A percentile compares a stretch with the other conserved stretches of the same genome.
Evolutionary conservation across 176 grass and related monocot genomes (phyloP).

Genomic region (Typha latifolia): DNA sequence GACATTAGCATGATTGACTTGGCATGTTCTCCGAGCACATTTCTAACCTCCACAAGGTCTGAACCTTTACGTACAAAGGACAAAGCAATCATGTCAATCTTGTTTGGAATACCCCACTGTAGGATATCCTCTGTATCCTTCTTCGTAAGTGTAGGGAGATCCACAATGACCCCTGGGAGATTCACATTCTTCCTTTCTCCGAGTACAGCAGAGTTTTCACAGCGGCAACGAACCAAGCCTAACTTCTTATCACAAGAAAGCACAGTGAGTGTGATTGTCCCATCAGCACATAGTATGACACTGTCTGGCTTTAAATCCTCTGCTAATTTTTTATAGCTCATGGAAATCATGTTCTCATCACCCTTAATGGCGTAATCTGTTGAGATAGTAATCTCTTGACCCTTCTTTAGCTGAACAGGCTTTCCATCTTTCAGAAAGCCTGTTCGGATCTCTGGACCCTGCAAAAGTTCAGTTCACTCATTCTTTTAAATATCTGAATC

Average conservation of each 20-base stretch:
- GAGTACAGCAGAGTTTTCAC: slow-evolving; percentile 5
- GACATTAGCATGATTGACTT: slow-evolving; percentile 6
- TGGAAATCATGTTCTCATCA: slow-evolving; percentile 10
- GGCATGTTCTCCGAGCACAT: slow-evolving; percentile 2
- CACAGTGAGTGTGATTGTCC: background rate
- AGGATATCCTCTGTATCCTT: slow-evolving; percentile 5
- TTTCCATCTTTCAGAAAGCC: slow-evolving; percentile 8
- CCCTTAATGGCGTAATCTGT: slow-evolving; percentile 10
- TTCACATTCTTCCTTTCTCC: slow-evolving; percentile 10
- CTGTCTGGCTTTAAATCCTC: slow-evolving; percentile 5
- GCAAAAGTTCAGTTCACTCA: background rate
- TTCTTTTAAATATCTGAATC: background rate
- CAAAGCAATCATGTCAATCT: slow-evolving; percentile 9
- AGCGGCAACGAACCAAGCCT: slow-evolving; percentile 1
- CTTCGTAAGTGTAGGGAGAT: slow-evolving; percentile 9
- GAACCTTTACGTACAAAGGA: slow-evolving; percentile 10
- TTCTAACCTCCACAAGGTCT: slow-evolving; percentile 4
- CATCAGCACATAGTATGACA: slow-evolving; percentile 5
- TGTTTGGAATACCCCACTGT: slow-evolving; percentile 7
- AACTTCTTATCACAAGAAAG: slow-evolving; percentile 7
- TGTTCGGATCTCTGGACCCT: slow-evolving; percentile 14
- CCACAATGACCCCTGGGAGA: slow-evolving; percentile 11
- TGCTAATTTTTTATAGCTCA: slow-evolving; percentile 13
- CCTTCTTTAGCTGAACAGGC: background rate
- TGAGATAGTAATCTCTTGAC: slow-evolving; percentile 6